Percentiles rank a stretch among this genome's conserved stretches.
Conservation (phyloP, 2,329 filamentous ascomycete genomes). For the Colletotrichum somersetense region DNA sequence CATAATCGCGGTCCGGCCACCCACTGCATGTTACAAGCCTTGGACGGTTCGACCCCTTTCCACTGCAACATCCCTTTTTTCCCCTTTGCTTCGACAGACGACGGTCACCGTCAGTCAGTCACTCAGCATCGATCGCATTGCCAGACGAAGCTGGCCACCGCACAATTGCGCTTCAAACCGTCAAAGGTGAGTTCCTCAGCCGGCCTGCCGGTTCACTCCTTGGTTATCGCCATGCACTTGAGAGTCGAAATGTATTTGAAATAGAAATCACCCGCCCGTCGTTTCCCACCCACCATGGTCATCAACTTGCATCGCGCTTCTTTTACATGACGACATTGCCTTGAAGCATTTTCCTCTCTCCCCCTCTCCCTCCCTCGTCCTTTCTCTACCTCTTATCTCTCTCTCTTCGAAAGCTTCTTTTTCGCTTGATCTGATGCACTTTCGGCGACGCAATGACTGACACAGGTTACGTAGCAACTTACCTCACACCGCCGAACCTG, state of each 20-base stretch:
- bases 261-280: background rate
- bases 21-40: conserved; percentile 28
- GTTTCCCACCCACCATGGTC: background rate
- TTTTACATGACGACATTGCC: conserved; percentile 23
- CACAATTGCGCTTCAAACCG: conserved; percentile 23
- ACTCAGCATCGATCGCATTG: conserved; percentile 34
- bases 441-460: conserved; percentile 50
- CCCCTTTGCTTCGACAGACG: conserved; percentile 28
- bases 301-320: background rate
- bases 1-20: conserved; percentile 27
- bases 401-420: conserved; percentile 1
- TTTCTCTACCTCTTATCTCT: background rate
- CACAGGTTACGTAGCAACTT: conserved; percentile 50
- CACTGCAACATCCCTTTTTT: conserved; percentile 15
- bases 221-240: conserved; percentile 14
- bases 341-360: background rate
- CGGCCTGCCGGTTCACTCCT: conserved; percentile 8
- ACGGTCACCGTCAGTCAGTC: conserved; percentile 12
- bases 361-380: background rate
- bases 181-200: conserved; percentile 32
- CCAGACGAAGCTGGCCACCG: conserved; percentile 29
- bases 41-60: conserved; percentile 30
- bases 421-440: background rate
- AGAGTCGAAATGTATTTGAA: conserved; percentile 23
- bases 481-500: conserved; percentile 53